Conservation (phyloP, 2,329 filamentous ascomycete genomes). For the Claviceps sp. region DNA sequence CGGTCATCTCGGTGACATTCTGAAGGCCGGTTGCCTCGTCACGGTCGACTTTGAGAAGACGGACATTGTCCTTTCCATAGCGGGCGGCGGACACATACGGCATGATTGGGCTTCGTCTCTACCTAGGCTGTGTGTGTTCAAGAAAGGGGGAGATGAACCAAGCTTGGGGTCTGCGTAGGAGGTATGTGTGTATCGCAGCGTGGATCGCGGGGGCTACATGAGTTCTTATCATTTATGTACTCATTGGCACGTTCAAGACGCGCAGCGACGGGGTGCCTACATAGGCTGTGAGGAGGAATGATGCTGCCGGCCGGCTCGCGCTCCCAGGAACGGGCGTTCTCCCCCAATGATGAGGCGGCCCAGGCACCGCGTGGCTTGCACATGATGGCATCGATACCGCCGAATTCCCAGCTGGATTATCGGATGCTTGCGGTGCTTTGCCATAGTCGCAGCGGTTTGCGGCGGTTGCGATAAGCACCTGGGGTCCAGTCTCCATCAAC, state of each 20-base stretch:
- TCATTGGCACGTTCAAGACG: neutral
- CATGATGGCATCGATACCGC: constrained; percentile 13
- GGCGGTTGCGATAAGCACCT: no score
- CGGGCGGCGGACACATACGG: constrained; percentile 48
- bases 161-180: no score
- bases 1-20: constrained; percentile 86
- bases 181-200: neutral
- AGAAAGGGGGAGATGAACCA: no score
- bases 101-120: constrained; percentile 24
- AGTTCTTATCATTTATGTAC: neutral
- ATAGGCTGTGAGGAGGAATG: neutral
- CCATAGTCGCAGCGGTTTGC: no score
- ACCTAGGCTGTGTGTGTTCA: neutral
- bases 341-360: neutral
- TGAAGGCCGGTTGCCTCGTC: constrained; percentile 66
- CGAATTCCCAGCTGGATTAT: constrained; percentile 11
- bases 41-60: constrained; percentile 85
- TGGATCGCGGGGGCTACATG: neutral
- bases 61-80: constrained; percentile 96
- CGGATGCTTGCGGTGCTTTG: no score
- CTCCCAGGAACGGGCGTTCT: neutral
- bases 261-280: neutral
- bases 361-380: neutral
- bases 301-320: neutral
- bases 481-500: no score